Base-by-base conservation (phyloP, 225 moss, liverwort and hornwort species). In the Sphagnum tenellum region DNA sequence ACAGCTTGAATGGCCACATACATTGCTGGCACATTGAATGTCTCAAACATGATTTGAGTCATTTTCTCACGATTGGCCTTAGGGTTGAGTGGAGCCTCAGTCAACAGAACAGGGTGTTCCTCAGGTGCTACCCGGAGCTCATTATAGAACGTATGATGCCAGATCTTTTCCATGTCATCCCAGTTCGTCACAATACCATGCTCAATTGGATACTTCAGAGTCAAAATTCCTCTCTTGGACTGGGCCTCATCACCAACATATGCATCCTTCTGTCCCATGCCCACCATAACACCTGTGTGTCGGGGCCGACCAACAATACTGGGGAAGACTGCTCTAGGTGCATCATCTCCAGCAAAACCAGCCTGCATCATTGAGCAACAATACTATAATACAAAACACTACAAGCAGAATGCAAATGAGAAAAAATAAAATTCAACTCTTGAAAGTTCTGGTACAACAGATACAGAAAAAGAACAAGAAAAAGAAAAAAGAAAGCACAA, bases 311-410 rank as follows among this genome's bases (percentile, higher is more conserved):
- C 94, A 2, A 94, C 94, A 11, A 94, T 94, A 8, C 94, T 94
- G 4, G 94, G 94, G n/a, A 94, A 94, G 0, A 94, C 94, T 7
- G 94, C 91, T 8, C 91, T 85, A 44, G 94, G 94, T 5, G 94
- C 94, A 66, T 91, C 94, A 47, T 94, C 94, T 55, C 94, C 94
- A 45, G 94, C 94, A 60, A 94, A 91, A 58, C 94, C 94, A 61
- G 94, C 94, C 94, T 94, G 79, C 5, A 14, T 1, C 44, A 67
- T 4, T 6, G 9, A 29, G 29, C 29, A 52, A 12, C 29, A 49
- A 48, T 13, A 64, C 49, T 12, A 13, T 48, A 29, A 2, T 7
- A 4, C 47, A 4, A 6, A 6, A 48, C n/a, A 63, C 46, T 46
- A 47, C 52, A 52, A 5, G 52, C 52, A 52, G 6, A 52, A 29